These are phyloP conservation scores for Pycnococcus provasolii DNA, from an alignment of 139 green algal species.

Conservation along the genomic window DNA sequence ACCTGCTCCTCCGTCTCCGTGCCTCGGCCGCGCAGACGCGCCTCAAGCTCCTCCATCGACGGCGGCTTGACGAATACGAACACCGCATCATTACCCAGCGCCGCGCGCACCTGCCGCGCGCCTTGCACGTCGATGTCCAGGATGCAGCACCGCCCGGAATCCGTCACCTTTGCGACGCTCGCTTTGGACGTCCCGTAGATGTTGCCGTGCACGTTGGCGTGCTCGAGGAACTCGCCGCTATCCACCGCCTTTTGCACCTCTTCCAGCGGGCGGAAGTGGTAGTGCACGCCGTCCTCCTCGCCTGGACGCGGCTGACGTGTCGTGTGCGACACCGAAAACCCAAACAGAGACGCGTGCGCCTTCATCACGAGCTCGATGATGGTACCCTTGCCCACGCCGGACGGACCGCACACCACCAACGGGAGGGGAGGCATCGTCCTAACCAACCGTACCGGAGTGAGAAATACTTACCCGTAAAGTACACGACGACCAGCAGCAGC, in stretches of 20 bases:
- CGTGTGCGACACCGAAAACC: conserved; percentile 42
- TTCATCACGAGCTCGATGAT: conserved; percentile 35
- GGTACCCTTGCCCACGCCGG: conserved; percentile 43
- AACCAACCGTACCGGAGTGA: too few relatives aligned
- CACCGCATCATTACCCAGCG: background rate
- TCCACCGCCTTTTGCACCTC: conserved; percentile 18
- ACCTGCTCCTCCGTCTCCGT: conserved; percentile 34
- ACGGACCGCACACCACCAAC: conserved; percentile 40
- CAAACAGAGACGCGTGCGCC: conserved; percentile 31
- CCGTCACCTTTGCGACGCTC: conserved; percentile 28
- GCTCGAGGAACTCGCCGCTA: conserved; percentile 37
- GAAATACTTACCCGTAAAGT: too few relatives aligned
- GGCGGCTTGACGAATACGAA: conserved; percentile 40
- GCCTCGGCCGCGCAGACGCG: conserved; percentile 32
- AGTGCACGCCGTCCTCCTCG: conserved; percentile 39
- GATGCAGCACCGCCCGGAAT: conserved; percentile 31
- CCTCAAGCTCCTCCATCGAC: conserved; percentile 38
- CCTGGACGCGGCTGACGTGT: conserved; percentile 34
- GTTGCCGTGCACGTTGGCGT: conserved; percentile 41
- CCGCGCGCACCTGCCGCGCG: background rate
- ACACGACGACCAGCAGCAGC: too few relatives aligned
- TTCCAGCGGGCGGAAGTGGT: conserved; percentile 27
- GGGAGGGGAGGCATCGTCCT: background rate
- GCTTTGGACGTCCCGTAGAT: conserved; percentile 40
- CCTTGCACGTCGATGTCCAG: conserved; percentile 42